Evolutionary conservation across 1,284 basidiomycete genomes (phyloP), one percentile per base, ranked within the genome.

Genomic region (Tranzscheliella williamsii): DNA sequence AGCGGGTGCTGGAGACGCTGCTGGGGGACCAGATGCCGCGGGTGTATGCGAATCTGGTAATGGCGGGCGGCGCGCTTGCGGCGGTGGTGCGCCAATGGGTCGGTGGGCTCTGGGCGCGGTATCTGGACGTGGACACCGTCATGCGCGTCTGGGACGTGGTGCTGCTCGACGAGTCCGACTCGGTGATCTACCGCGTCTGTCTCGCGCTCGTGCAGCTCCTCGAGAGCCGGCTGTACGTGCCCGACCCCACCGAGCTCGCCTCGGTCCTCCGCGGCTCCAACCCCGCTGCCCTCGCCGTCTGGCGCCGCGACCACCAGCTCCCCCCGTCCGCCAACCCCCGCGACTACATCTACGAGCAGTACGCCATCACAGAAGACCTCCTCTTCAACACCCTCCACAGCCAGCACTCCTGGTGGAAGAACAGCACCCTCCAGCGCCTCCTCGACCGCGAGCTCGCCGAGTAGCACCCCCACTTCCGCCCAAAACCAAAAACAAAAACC

Each of bases 1-100:
- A 58, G 38, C 91, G 91, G 64, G 92, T 94, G 70, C 93, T 94
- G 68, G 91, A 94, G 70, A 93, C 91, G 0, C 79, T 94, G 11
- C 81, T 94, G 21, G 90, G 91, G 20, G 91, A 95, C 75, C 85
- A 87, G 33, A 93, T 96, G 87, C 94, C 94, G 0, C 94, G 81
- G 85, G 90, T 93, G 67, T 75, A 72, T 38, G 73, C 73, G n/a
- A 75, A 75, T 31, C 45, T 75, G 26, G 52, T 73, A 33, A 57
- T 63, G 48, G 38, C 36, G 21, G 60, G 54, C 17, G 61, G 73
- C 15, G 47, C 49, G 8, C 56, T 71, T 3, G 38, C 42, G 24
- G 39, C 42, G 23, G 46, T 55, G 8, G 69, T 67, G 12, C 58
- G 65, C 4, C 46, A 48, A 5, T 75, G 73, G 73, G 66, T 72